Conservation (phyloP, 495 filamentous ascomycete genomes). For the Stereocaulon alpinum region DNA sequence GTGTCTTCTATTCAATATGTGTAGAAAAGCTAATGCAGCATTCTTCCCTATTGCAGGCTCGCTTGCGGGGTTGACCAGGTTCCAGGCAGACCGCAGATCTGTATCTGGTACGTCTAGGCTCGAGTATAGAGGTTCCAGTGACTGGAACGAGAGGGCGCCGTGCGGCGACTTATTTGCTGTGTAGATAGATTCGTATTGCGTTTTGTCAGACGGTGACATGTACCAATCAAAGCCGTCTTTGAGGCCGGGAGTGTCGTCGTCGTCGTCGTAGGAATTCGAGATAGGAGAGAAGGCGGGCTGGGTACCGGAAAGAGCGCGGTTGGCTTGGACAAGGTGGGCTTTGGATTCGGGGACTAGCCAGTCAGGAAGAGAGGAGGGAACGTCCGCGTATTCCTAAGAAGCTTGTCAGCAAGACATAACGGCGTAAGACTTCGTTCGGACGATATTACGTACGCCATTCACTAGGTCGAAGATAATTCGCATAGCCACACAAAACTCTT, state of each 20-base stretch:
- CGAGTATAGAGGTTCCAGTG: conserved; percentile 75
- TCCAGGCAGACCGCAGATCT: conserved; percentile 89
- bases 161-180: conserved; percentile 74
- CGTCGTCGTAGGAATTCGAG: conserved; percentile 44
- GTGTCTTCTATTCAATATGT: conserved; percentile 89
- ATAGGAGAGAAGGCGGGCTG: conserved; percentile 73
- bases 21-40: conserved; percentile 84
- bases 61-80: conserved; percentile 85
- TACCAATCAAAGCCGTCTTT: conserved; percentile 99
- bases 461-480: conserved; percentile 91
- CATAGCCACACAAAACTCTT: conserved; percentile 99
- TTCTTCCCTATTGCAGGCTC: conserved; percentile 79
- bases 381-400: conserved; percentile 69
- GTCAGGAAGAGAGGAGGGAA: conserved; percentile 74
- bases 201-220: conserved; percentile 81
- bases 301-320: conserved; percentile 63
- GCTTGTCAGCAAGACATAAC: neutral
- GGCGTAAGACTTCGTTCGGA: neutral
- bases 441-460: conserved; percentile 62
- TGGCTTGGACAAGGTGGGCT: conserved; percentile 88
- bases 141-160: conserved; percentile 70
- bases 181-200: conserved; percentile 95
- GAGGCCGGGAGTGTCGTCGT: conserved; percentile 69
- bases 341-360: conserved; percentile 97
- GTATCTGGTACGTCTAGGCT: conserved; percentile 93